These are phyloP conservation scores for Cyberlindnera nakhonratchasimensis DNA, from an alignment of 805 yeast genomes.

Conservation along the genomic window DNA sequence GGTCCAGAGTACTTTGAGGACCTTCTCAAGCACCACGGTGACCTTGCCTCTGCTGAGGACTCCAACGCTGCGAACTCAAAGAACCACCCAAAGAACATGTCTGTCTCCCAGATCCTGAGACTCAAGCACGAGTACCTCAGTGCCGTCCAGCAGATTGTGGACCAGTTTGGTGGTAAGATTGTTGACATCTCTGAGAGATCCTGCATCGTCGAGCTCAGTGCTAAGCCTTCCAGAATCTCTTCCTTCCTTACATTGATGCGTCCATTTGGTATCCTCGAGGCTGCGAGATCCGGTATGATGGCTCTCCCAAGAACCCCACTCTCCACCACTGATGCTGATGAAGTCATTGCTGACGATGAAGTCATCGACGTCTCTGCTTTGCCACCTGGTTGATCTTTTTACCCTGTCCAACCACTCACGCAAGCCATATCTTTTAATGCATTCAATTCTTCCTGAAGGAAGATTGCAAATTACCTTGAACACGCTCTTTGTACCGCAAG, in stretches of 20 bases:
- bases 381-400: conserved; percentile 84
- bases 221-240: conserved; percentile 87
- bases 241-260: conserved; percentile 84
- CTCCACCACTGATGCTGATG: conserved; percentile 50
- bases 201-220: conserved; percentile 90
- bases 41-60: conserved; percentile 31
- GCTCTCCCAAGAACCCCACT: conserved; percentile 95
- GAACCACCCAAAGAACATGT: conserved; percentile 85
- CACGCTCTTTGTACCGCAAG: background rate
- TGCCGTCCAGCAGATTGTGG: conserved; percentile 74
- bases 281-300: conserved; percentile 98
- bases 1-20: conserved; percentile 99
- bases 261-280: conserved; percentile 95
- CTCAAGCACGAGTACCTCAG: conserved; percentile 87
- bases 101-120: conserved; percentile 89
- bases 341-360: conserved; percentile 53
- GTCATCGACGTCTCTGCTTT: conserved; percentile 83
- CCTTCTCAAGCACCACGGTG: conserved; percentile 75
- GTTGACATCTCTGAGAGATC: conserved; percentile 91
- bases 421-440: background rate
- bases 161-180: conserved; percentile 88
- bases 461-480: background rate
- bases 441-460: conserved; percentile 11
- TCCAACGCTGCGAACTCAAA: conserved; percentile 32
- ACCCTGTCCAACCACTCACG: background rate